Evolutionary conservation across 768 basidiomycete genomes (phyloP), one percentile per base, ranked within the genome.

Genomic region (Boletus sp.): DNA sequence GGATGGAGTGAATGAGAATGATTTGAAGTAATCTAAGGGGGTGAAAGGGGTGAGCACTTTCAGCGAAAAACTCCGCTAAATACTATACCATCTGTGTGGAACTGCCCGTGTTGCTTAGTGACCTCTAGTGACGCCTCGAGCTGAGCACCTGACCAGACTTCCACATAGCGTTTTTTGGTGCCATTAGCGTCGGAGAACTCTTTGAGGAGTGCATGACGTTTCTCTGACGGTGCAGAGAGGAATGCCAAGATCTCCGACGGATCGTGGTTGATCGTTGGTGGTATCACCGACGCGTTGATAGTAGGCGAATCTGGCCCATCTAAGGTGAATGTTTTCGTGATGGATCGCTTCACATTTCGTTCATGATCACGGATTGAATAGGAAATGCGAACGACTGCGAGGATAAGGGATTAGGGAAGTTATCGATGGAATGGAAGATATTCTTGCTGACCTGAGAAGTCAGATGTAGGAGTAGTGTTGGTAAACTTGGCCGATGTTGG

Each of bases 51-150:
- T 60, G 30, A 60, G 44, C 5, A 28, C 24, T 24, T 24, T 24
- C 24, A 24, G 24, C 24, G 24, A 24, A 24, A 24, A 24, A 24
- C 24, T 24, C 24, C 24, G 24, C 24, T 24, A 17, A 35, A 50
- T 67, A 18, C 6, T 1, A 55, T 57, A 85, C 87, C 85, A 60
- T 90, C 86, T 5, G 79, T 73, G 61, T 86, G 85, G 60, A 86
- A 88, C 10, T 77, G 75, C 0, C 79, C 82, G 56, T 89, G 86
- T 5, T 64, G 62, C 29, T 83, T 78, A 1, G 84, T 82, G 17
- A 88, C 85, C 36, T 88, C 83, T 32, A 80, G 63, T 0, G 77
- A 79, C 0, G 71, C 74, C 49, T 81, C 77, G 1, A 85, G 66
- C 9, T 67, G 60, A 30, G 76, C 72, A 0, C 73, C 76, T 0